Conservation (phyloP, 2,329 filamentous ascomycete species). For the Neonectria faginata region DNA sequence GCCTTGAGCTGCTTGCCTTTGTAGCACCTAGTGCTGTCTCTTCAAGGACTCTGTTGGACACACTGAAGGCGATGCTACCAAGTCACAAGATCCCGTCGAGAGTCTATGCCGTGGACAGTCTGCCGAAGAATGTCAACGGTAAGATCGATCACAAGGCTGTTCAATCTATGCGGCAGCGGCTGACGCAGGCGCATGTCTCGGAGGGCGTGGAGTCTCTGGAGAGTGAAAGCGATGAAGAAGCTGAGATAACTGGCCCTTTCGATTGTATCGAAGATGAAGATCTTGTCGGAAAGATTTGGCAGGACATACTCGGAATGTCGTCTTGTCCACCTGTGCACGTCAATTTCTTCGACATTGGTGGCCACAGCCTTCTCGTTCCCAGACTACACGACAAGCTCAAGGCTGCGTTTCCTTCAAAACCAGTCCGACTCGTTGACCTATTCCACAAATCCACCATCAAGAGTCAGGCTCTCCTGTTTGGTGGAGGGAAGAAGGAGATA, state of each 20-base stretch:
- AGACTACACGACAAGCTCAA: conserved; percentile 1
- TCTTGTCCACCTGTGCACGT: not conserved
- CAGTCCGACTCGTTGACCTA: not conserved
- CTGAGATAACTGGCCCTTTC: not conserved
- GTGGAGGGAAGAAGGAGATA: not conserved
- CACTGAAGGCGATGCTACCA: not conserved
- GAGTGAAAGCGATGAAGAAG: not conserved
- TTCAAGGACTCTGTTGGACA: not conserved
- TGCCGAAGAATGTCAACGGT: not conserved
- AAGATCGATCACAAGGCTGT: conserved; percentile 11
- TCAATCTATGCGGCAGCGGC: not conserved
- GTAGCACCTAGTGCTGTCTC: not conserved
- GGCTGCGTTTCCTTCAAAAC: not conserved
- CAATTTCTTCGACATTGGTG: conserved; percentile 10
- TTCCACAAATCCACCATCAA: conserved; percentile 6
- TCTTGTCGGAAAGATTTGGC: conserved; percentile 1
- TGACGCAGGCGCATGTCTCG: not conserved
- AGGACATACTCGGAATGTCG: not conserved
- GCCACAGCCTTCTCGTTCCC: conserved; percentile 9
- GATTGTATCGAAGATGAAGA: not conserved
- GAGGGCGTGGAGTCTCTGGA: not conserved
- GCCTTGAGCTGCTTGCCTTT: conserved; percentile 2
- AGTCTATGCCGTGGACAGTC: not conserved
- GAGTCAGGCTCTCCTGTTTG: not conserved
- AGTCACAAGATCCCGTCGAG: conserved; percentile 5